Evolutionary conservation across 768 basidiomycete species (phyloP), one percentile per base, ranked within the genome.

Genomic region (Rhodosporidiobolus odoratus): DNA sequence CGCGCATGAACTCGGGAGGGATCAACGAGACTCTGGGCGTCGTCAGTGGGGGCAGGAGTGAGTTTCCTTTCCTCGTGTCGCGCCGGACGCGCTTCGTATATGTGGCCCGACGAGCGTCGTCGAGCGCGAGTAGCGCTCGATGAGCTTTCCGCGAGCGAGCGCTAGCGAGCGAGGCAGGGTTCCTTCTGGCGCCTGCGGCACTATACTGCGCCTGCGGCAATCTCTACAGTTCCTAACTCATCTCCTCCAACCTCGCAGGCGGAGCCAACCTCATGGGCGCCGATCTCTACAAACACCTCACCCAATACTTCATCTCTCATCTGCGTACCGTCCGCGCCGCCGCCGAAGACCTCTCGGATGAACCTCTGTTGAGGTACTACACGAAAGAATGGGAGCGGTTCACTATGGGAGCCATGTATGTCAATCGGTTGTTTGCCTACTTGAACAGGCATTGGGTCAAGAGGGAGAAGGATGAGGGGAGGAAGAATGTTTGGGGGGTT

Each of bases 381-480:
- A 92, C 91, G 2, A 79, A 81, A 68, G 92, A 97, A 80, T 98
- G 96, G 96, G 89, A 91, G 76, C 85, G 93, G 53, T 98, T 97
- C 82, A 99, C 96, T 0, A 95, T 88, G 4, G 95, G 95, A 57
- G 94, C 95, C 2, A 92, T 91, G 78, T 98, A 96, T 79, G 92
- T 97, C 81, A 95, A 98, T 79, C 89, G 95, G 65, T 82, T 99
- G 43, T 98, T 98, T 83, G 94, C 92, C 4, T 98, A 98, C 82
- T 85, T 99, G 66, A 98, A 99, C 81, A 91, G 95, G 61, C 93
- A 98, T 81, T 99, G 96, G 96, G 95, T 99, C 53, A 95, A 94
- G 82, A 85, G 95, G 62, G 96, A 99, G 79, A 87, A 94, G 77
- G 95, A 98, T 76, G 95, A 98, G 80, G 96, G 96, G 23, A 84